These are phyloP conservation scores for Eimeria acervulina DNA, from an alignment of 169 alveolate species.

Conservation along the genomic window DNA sequence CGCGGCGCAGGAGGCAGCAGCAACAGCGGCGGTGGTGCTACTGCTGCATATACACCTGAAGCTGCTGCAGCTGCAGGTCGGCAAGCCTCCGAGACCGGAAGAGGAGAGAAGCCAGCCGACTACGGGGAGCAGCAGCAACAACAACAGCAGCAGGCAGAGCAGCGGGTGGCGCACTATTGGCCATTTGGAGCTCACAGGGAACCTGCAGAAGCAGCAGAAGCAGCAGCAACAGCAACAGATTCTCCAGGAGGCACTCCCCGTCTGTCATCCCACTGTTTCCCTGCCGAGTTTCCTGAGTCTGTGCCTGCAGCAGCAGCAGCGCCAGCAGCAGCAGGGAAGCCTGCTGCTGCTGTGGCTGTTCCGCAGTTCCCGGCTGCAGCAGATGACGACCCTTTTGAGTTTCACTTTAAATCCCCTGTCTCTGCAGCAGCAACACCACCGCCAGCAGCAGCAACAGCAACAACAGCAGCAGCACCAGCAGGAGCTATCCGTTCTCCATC, in stretches of 20 bases:
- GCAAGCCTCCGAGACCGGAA: not conserved
- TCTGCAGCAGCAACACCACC: not conserved
- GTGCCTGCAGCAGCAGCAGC: conserved; percentile 10
- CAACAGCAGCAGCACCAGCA: conserved; percentile 16
- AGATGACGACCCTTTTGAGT: conserved; percentile 45
- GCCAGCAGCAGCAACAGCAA: conserved; percentile 12
- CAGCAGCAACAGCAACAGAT: conserved; percentile 35
- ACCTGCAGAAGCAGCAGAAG: conserved; percentile 18
- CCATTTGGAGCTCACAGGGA: conserved; percentile 15
- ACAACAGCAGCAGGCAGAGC: conserved; percentile 10
- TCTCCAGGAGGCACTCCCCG: not conserved
- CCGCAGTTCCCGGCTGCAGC: conserved; percentile 63
- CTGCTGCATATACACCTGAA: not conserved
- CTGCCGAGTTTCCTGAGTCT: conserved; percentile 24
- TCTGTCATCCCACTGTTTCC: not conserved
- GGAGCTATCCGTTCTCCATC: not conserved
- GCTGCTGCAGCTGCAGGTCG: conserved; percentile 23
- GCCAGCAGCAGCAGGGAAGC: conserved; percentile 13
- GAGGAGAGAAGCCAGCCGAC: not conserved
- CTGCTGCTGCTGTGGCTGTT: conserved; percentile 61
- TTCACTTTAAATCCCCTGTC: conserved; percentile 4
- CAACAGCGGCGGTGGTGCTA: conserved; percentile 11
- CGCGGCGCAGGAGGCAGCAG: conserved; percentile 47
- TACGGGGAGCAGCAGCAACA: conserved; percentile 11
- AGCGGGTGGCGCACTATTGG: not conserved